Percentiles rank a stretch among this genome's conserved stretches.
These are phyloP conservation scores for Arachis monticola DNA, from an alignment of 331 rosid species.

Conservation along the genomic window DNA sequence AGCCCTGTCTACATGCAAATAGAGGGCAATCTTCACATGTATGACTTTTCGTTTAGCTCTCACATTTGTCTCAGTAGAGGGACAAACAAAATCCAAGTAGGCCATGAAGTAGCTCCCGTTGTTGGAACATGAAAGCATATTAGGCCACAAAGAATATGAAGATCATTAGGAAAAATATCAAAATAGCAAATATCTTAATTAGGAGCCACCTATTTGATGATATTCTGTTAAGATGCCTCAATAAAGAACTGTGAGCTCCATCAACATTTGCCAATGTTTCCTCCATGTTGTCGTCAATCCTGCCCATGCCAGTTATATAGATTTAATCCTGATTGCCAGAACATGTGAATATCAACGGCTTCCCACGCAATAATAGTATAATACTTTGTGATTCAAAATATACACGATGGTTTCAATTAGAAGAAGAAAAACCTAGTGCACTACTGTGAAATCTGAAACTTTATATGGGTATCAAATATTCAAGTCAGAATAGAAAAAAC, in stretches of 20 bases:
- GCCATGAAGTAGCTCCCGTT: constrained; percentile 33
- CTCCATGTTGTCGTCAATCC: constrained; percentile 95
- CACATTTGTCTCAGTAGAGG: constrained; percentile 22
- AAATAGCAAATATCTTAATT: constrained; percentile 75
- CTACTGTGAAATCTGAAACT: neutral
- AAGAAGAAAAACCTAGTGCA: constrained; percentile 25
- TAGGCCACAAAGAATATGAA: constrained; percentile 87
- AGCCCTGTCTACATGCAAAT: constrained; percentile 34
- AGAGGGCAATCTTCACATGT: constrained; percentile 23
- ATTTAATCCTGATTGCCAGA: constrained; percentile 38
- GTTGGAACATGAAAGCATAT: constrained; percentile 28
- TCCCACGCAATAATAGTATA: constrained; percentile 15
- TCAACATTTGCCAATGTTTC: constrained; percentile 89
- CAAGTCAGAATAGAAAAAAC: constrained; percentile 49
- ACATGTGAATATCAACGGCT: constrained; percentile 27
- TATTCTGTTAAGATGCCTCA: constrained; percentile 84
- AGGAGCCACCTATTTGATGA: constrained; percentile 91
- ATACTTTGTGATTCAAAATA: constrained; percentile 10
- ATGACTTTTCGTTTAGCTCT: constrained; percentile 38
- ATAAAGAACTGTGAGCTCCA: constrained; percentile 85
- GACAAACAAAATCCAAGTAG: constrained; percentile 29
- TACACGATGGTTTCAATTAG: constrained; percentile 29
- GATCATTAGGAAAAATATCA: constrained; percentile 69
- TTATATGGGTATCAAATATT: constrained; percentile 3
- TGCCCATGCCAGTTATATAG: constrained; percentile 41